phyloP scores from a whole-genome alignment of 2,329 filamentous ascomycete species.

The Mollisiaceae sp. region DNA sequence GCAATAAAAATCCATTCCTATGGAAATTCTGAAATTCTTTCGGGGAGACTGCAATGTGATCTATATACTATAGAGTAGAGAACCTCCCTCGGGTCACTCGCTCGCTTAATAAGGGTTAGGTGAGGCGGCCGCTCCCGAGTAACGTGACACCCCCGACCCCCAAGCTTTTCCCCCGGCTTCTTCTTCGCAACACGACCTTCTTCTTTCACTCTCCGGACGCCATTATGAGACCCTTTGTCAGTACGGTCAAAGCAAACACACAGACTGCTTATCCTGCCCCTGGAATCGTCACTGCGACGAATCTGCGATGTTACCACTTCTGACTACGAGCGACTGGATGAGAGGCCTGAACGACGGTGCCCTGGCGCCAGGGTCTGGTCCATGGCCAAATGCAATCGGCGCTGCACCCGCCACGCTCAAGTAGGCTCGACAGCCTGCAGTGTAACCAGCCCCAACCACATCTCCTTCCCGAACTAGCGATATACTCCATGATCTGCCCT shows the following conservation, averaged over 20 bases:
- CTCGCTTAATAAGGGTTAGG: not conserved
- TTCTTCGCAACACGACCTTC: slow-evolving; percentile 6
- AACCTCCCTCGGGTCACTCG: not conserved
- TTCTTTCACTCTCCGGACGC: not conserved
- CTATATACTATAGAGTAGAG: not conserved
- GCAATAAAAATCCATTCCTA: not conserved
- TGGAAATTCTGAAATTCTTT: not conserved
- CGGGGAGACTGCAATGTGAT: not conserved
- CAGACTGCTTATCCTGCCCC: not conserved
- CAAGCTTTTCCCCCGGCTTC: not conserved
- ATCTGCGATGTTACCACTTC: not conserved
- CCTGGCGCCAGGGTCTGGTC: not conserved
- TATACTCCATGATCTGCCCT: slow-evolving; percentile 5
- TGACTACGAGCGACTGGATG: slow-evolving; percentile 1
- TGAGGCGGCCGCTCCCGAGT: not conserved
- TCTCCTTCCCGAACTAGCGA: slow-evolving; percentile 3
- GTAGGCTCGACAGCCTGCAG: not conserved
- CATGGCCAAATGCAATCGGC: not conserved
- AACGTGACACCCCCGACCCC: too few relatives aligned
- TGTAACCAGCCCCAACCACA: not conserved
- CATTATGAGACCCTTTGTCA: slow-evolving; percentile 4
- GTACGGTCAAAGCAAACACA: slow-evolving; percentile 5
- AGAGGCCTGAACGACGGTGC: not conserved
- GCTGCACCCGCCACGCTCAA: slow-evolving; percentile 10
- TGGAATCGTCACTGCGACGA: not conserved